These are phyloP conservation scores for Aspergillus taichungensis DNA, from an alignment of 495 filamentous ascomycete species.

Conservation along the genomic window DNA sequence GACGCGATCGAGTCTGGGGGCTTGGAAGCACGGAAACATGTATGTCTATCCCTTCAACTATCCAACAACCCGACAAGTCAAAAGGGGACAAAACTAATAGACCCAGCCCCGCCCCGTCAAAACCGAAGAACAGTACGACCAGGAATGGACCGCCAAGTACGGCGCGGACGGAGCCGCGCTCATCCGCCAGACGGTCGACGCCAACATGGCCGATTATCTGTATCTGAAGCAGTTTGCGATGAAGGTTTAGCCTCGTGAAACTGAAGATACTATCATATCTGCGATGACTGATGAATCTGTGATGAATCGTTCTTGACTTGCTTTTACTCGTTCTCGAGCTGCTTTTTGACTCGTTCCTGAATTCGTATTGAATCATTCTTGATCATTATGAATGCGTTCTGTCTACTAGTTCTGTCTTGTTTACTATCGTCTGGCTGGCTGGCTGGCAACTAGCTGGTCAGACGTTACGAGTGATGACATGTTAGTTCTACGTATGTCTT, in stretches of 20 bases:
- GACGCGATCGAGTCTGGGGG: conserved; percentile 76
- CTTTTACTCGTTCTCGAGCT: no score
- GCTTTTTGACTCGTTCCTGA: no score
- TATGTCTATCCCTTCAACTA: conserved; percentile 38
- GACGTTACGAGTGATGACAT: no score
- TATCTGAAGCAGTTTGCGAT: conserved; percentile 87
- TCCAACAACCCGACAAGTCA: no score
- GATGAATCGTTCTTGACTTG: not conserved
- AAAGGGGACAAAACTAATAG: conserved; percentile 1
- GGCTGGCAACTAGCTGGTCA: no score
- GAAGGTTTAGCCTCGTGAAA: conserved; percentile 35
- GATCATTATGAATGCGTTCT: no score
- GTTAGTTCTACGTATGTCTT: no score
- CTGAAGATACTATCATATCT: not conserved
- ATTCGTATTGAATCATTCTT: no score
- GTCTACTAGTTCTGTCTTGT: no score
- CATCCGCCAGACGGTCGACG: conserved; percentile 69
- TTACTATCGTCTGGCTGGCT: no score
- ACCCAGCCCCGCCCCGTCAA: conserved; percentile 39
- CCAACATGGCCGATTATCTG: conserved; percentile 77
- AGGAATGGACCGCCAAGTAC: conserved; percentile 74
- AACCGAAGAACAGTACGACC: conserved; percentile 61
- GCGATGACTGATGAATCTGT: not conserved
- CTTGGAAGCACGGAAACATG: conserved; percentile 60
- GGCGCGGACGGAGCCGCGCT: conserved; percentile 66